These are phyloP conservation scores for Mortierella sp. DNA, from an alignment of 371 early-diverging fungal species.

Conservation along the genomic window DNA sequence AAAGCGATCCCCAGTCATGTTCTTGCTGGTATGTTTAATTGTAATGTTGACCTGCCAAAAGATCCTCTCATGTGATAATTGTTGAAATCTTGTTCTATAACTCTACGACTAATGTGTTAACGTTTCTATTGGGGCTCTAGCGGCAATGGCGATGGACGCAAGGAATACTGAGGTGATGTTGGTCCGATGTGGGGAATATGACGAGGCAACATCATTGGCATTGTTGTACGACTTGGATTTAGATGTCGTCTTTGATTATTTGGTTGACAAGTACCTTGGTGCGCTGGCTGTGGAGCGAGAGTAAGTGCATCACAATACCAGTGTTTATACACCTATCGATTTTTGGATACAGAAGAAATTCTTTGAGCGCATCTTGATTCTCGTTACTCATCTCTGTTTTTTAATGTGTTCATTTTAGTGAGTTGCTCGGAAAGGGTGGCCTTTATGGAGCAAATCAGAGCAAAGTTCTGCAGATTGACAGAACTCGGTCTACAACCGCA, in stretches of 20 bases:
- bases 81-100: not conserved
- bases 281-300: constrained; percentile 29
- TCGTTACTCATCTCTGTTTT: too few species aligned
- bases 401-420: too few species aligned
- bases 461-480: constrained; percentile 3
- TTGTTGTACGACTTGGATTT: constrained; percentile 21
- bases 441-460: not conserved
- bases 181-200: constrained; percentile 25
- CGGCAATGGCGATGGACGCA: constrained; percentile 17
- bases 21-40: constrained; percentile 16
- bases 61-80: too few species aligned
- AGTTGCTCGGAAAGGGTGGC: constrained; percentile 18
- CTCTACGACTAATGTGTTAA: not conserved
- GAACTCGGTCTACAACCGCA: constrained; percentile 8
- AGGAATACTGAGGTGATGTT: constrained; percentile 27
- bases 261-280: constrained; percentile 35
- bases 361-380: too few species aligned
- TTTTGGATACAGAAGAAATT: too few species aligned
- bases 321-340: too few species aligned
- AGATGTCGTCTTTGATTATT: constrained; percentile 22
- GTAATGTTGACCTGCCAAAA: not conserved
- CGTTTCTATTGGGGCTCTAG: constrained; percentile 5
- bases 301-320: too few species aligned
- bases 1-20: constrained; percentile 17
- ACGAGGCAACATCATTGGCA: constrained; percentile 34